Percentiles rank a stretch among this genome's conserved stretches.
These are phyloP conservation scores for Zymoseptoria passerinii DNA, from an alignment of 2,329 filamentous ascomycete genomes.

Conservation along the genomic window DNA sequence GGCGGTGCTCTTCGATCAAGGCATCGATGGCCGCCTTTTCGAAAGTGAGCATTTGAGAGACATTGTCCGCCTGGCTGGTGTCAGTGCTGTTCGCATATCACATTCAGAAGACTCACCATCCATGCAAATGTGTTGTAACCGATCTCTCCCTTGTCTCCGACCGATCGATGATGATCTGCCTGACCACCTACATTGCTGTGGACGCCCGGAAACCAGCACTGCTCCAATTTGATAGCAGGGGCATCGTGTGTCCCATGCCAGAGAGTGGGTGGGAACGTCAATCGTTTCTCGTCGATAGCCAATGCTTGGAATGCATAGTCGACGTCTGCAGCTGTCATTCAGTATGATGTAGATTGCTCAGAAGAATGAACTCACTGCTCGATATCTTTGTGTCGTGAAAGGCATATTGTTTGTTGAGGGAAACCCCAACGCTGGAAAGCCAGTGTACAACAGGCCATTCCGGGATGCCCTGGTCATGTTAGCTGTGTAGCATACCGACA, in stretches of 20 bases:
- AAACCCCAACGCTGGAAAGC: slow-evolving; percentile 15
- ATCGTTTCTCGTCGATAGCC: slow-evolving; percentile 31
- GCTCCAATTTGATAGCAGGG: slow-evolving; percentile 29
- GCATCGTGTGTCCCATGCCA: slow-evolving; percentile 32
- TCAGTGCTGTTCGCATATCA: neutral
- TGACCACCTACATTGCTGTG: slow-evolving; percentile 34
- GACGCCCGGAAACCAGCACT: slow-evolving; percentile 38
- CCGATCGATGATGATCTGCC: slow-evolving; percentile 1
- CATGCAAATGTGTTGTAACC: slow-evolving; percentile 11
- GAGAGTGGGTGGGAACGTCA: slow-evolving; percentile 27
- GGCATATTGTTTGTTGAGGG: slow-evolving; percentile 20
- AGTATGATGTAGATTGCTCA: neutral
- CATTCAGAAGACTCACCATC: slow-evolving; percentile 5
- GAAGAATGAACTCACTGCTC: slow-evolving; percentile 13
- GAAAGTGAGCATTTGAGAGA: slow-evolving; percentile 10
- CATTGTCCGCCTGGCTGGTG: slow-evolving; percentile 6
- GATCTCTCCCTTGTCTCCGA: slow-evolving; percentile 6
- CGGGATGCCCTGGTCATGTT: slow-evolving; percentile 8
- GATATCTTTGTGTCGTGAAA: slow-evolving; percentile 38
- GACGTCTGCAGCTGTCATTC: slow-evolving; percentile 14
- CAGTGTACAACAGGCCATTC: slow-evolving; percentile 22
- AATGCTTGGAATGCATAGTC: slow-evolving; percentile 34
- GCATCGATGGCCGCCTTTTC: slow-evolving; percentile 7
- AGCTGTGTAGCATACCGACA: no score
- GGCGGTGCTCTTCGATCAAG: slow-evolving; percentile 4